Percentiles rank a stretch among this genome's conserved stretches.
These are phyloP conservation scores for Populus nigra DNA, from an alignment of 345 rosid species.

Conservation along the genomic window DNA sequence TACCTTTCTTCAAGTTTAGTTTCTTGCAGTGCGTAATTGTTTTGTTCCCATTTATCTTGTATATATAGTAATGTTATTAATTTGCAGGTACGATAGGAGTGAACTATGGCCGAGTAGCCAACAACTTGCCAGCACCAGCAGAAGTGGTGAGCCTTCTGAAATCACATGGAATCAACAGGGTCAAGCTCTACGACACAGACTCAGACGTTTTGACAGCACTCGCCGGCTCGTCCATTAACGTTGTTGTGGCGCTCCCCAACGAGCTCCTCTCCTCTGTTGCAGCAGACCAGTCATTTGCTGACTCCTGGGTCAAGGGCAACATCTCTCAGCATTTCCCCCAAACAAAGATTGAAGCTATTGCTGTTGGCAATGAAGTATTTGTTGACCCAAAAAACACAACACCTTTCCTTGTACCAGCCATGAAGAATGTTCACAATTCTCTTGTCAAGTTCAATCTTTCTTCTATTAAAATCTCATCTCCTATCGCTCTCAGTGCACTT, in stretches of 20 bases:
- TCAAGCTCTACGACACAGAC: conserved; percentile 47
- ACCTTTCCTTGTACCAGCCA: conserved; percentile 68
- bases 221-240: conserved; percentile 56
- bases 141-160: conserved; percentile 42
- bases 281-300: conserved; percentile 63
- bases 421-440: conserved; percentile 65
- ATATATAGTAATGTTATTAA: not conserved
- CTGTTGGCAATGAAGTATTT: conserved; percentile 90
- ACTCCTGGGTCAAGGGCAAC: conserved; percentile 73
- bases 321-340: conserved; percentile 50
- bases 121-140: conserved; percentile 63
- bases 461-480: conserved; percentile 65
- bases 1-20: not conserved
- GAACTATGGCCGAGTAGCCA: conserved; percentile 79
- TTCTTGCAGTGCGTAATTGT: too few relatives aligned
- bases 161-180: conserved; percentile 26
- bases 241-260: conserved; percentile 74
- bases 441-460: conserved; percentile 50
- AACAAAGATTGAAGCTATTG: conserved; percentile 62
- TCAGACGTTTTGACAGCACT: conserved; percentile 62
- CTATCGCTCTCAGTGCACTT: conserved; percentile 63
- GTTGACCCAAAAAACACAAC: conserved; percentile 73
- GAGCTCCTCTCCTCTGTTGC: conserved; percentile 72
- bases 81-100: conserved; percentile 59
- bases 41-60: not conserved